These are phyloP conservation scores for Penicillium waksmanii DNA, from an alignment of 495 filamentous ascomycete species.

Conservation along the genomic window DNA sequence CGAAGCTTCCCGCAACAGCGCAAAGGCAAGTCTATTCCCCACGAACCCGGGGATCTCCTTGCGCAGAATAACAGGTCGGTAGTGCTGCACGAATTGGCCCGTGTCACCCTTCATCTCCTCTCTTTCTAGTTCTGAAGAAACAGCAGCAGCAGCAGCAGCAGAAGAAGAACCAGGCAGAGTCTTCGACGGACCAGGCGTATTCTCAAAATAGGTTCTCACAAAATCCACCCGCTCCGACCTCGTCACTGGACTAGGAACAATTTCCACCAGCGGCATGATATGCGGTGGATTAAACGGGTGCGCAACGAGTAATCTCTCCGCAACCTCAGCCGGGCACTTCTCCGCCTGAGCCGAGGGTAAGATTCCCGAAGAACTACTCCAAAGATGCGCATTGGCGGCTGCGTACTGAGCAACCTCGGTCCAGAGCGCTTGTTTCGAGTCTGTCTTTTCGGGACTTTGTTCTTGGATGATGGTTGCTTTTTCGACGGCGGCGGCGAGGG, in stretches of 20 bases:
- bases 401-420: slow-evolving; percentile 46
- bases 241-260: slow-evolving; percentile 55
- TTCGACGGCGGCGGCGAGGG: slow-evolving; percentile 45
- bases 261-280: slow-evolving; percentile 64
- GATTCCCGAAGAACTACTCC: slow-evolving; percentile 62
- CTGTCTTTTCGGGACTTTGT: slow-evolving; percentile 56
- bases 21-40: slow-evolving; percentile 54
- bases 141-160: too few relatives aligned
- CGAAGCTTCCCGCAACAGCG: slow-evolving; percentile 50
- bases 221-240: slow-evolving; percentile 39
- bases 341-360: slow-evolving; percentile 50
- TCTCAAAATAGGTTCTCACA: slow-evolving; percentile 52
- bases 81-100: slow-evolving; percentile 9
- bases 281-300: slow-evolving; percentile 69
- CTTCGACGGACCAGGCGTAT: slow-evolving; percentile 39
- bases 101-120: neutral
- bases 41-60: slow-evolving; percentile 60
- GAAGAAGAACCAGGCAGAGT: too few relatives aligned
- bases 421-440: slow-evolving; percentile 59
- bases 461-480: slow-evolving; percentile 59
- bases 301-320: slow-evolving; percentile 53
- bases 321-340: slow-evolving; percentile 39
- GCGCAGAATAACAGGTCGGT: slow-evolving; percentile 53
- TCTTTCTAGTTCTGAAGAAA: too few relatives aligned
- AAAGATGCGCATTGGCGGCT: slow-evolving; percentile 47